Percentiles rank a stretch among this genome's conserved stretches.
Conservation (phyloP, 495 filamentous ascomycete genomes). For the Aspergillus olivimuriae region DNA sequence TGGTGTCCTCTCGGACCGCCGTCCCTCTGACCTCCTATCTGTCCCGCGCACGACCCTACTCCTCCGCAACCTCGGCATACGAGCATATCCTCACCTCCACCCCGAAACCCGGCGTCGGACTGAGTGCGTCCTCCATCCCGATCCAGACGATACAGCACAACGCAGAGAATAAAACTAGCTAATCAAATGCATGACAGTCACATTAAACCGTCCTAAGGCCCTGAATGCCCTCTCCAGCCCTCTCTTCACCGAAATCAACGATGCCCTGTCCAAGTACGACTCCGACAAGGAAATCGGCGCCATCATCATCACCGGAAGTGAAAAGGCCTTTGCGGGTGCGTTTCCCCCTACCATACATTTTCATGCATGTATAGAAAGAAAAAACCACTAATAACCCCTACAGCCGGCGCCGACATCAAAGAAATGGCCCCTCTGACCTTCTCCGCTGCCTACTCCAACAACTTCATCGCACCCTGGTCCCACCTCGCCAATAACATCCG, state of each 20-base stretch:
- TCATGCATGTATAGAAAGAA: background rate
- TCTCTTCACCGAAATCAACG: constrained; percentile 83
- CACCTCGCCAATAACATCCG: constrained; percentile 71
- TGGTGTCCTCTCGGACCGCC: constrained; percentile 51
- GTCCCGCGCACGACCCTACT: constrained; percentile 49
- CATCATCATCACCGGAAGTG: constrained; percentile 81
- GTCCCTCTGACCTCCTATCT: constrained; percentile 38
- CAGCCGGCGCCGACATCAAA: constrained; percentile 95
- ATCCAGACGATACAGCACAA: background rate
- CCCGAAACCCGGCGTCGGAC: constrained; percentile 81
- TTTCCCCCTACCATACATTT: background rate
- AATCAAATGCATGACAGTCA: constrained; percentile 50
- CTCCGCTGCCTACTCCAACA: constrained; percentile 69
- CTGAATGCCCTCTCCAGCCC: constrained; percentile 88
- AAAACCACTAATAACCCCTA: constrained; percentile 1
- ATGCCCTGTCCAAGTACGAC: constrained; percentile 68
- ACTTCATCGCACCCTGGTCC: constrained; percentile 95
- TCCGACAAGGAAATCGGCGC: constrained; percentile 60
- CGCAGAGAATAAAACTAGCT: background rate
- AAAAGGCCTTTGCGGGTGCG: constrained; percentile 76
- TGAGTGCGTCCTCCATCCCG: constrained; percentile 53
- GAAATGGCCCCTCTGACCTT: constrained; percentile 94
- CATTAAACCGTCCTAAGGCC: constrained; percentile 90
- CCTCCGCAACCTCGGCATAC: constrained; percentile 55
- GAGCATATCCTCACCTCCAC: constrained; percentile 73